Evolutionary conservation across 306 rosid genomes (phyloP), one percentile per base, ranked within the genome.

Genomic region (Senna siamea): DNA sequence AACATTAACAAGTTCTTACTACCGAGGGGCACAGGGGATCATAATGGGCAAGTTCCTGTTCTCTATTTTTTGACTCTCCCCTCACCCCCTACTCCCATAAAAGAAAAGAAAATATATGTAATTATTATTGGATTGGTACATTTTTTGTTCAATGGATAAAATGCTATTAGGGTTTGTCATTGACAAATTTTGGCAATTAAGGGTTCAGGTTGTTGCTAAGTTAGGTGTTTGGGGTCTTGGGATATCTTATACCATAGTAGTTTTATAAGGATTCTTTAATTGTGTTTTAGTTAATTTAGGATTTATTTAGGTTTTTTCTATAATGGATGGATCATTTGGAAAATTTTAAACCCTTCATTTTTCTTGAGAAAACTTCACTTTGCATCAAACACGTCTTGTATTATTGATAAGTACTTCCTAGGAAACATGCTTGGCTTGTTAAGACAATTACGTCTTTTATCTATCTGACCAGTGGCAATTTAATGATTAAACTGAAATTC

Each of bases 21-120:
- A 93, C 83, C 83, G 97, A 75, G 98, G 98, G 32, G 98, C 98
- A 1, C 98, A 90, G 81, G 98, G 97, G 66, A 85, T 93, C 81
- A 89, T 93, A 69, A 90, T 90, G 97, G 96, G 98, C 87, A 78
- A 69, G 89, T 85, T 76, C 73, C 70, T 44, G n/a, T 41, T 75
- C 34, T 63, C 5, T 34, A 7, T 47, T 52, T 41, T 10, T 51
- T 70, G 17, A 20, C 20, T 62, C 28, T 51, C n/a, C 20, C 9
- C 7, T 53, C 73, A 51, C 37, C 38, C 10, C 50, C 50, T 7
- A 4, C 7, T 5, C 40, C 8, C 40, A 37, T 1, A 37, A 37
- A 37, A 5, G 10, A 11, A 44, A 13, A 13, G 9, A 44, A 11
- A 9, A 13, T 44, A 11, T 44, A 13, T 44, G 2, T 37, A 37